Conservation (phyloP, 129 eudicot species). For the Lactuca sativa region DNA sequence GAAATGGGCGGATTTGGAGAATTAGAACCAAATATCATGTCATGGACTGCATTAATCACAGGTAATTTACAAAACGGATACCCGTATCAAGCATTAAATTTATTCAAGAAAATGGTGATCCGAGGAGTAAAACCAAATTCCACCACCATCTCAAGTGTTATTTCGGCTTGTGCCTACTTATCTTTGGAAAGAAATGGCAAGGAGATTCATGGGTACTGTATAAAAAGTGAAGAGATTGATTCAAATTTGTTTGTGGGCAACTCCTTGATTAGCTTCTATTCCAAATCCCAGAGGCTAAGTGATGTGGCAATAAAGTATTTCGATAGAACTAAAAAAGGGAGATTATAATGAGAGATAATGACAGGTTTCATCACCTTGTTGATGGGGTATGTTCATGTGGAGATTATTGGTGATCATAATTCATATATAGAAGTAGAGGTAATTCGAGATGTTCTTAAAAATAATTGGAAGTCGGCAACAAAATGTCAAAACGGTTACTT, state of each 20-base stretch:
- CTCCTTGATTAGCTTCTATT: conserved; percentile 35
- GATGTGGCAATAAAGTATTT: conserved; percentile 32
- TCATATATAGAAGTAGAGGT: too few species aligned
- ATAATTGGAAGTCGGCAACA: too few species aligned
- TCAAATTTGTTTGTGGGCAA: conserved; percentile 41
- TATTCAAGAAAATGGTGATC: conserved; percentile 38
- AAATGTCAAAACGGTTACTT: too few species aligned
- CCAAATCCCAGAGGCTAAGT: conserved; percentile 28
- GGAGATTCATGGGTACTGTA: conserved; percentile 51
- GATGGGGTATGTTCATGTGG: conserved; percentile 51
- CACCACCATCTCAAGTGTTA: conserved; percentile 41
- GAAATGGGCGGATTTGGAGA: conserved; percentile 32
- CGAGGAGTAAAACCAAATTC: conserved; percentile 44
- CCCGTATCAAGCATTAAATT: conserved; percentile 27
- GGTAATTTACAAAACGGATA: conserved; percentile 37
- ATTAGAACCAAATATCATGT: conserved; percentile 45
- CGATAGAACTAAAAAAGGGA: conserved; percentile 37
- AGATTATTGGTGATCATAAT: conserved; percentile 43
- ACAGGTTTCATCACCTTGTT: conserved; percentile 48
- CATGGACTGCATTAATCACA: conserved; percentile 52
- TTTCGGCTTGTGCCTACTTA: conserved; percentile 40
- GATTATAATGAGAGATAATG: conserved; percentile 43
- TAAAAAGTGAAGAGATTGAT: conserved; percentile 39
- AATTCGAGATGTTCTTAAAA: too few species aligned
- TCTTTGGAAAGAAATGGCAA: conserved; percentile 36